Evolutionary conservation across 345 rosid species (phyloP), one percentile per base, ranked within the genome.

Genomic region (Microcos paniculata): DNA sequence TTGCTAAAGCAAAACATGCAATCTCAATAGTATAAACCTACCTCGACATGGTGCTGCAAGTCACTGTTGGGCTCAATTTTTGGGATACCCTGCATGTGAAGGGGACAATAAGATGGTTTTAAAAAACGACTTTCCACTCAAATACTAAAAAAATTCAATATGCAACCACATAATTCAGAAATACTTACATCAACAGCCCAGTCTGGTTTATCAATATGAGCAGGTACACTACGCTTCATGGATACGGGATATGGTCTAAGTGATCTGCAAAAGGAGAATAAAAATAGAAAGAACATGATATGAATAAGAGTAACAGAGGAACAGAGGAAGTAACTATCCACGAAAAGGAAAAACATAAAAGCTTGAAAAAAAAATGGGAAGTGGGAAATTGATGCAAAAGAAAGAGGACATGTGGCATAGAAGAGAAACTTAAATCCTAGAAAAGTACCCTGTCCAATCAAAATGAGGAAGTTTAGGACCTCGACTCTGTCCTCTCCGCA

Each of bases 171-270:
- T 12, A 28, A 63, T 30, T 16, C 28, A 69, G 19, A 26, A 49
- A 49, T 23, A 83, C 97, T 93, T 76, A 96, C 99, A 85, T 92
- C 96, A 77, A 83, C 46, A 55, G 97, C 99, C 99, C 98, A 93
- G 75, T 93, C 98, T 82, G 98, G 98, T 80, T 69, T 81, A 6
- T 88, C 90, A 53, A 96, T 84, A 72, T 81, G 87, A 71, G 84
- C 82, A 80, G 98, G 98, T 69, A 93, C 89, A 58, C 53, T 16
- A 70, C 87, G 92, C 76, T 73, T 83, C 55, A 84, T 70, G 68
- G 97, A 96, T 74, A 93, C 88, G 23, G 90, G 99, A 85, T 82
- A 92, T 49, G 97, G 99, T 82, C 91, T 90, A 62, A 93, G 82
- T 0, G 85, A 71, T 78, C 99, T 96, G 86, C 67, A 75, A 61